These are phyloP conservation scores for Tulasnella calospora DNA, from an alignment of 768 basidiomycete genomes.

Conservation along the genomic window DNA sequence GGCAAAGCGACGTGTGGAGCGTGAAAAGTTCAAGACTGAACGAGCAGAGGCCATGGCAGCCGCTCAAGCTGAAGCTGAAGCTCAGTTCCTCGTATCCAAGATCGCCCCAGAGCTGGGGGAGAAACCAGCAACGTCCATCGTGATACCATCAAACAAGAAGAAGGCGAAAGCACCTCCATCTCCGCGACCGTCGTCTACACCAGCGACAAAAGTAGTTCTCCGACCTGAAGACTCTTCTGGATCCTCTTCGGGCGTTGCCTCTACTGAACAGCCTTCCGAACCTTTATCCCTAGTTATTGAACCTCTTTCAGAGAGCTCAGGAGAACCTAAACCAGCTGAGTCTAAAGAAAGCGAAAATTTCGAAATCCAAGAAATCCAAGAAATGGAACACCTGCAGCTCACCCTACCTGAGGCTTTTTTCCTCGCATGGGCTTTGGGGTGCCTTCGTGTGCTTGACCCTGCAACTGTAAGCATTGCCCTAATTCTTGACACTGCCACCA, in stretches of 20 bases:
- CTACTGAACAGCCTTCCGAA: not conserved
- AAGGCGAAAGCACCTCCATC: constrained; percentile 1
- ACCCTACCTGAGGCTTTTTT: constrained; percentile 88
- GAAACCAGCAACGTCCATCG: not conserved
- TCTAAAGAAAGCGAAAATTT: constrained; percentile 39
- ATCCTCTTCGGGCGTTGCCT: not conserved
- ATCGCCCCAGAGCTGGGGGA: constrained; percentile 25
- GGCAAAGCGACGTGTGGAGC: constrained; percentile 77
- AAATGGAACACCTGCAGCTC: constrained; percentile 87
- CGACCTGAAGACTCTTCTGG: not conserved
- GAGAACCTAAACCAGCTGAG: constrained; percentile 43
- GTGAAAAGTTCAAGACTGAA: constrained; percentile 89
- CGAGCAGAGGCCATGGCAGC: constrained; percentile 82
- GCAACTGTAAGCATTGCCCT: constrained; percentile 50
- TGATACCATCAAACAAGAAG: constrained; percentile 23
- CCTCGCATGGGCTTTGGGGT: constrained; percentile 76
- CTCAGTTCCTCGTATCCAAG: constrained; percentile 64
- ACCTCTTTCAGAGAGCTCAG: constrained; percentile 55
- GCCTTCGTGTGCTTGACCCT: constrained; percentile 64
- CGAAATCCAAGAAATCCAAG: constrained; percentile 41
- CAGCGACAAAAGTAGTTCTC: not conserved
- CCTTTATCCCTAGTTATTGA: constrained; percentile 3
- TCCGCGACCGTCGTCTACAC: constrained; percentile 1
- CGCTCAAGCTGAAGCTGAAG: constrained; percentile 74
- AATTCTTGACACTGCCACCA: constrained; percentile 6